A percentile compares a stretch with the other conserved stretches of the same genome.
Conservation (phyloP, 768 basidiomycete genomes). For the Calocybe gangraenosa region DNA sequence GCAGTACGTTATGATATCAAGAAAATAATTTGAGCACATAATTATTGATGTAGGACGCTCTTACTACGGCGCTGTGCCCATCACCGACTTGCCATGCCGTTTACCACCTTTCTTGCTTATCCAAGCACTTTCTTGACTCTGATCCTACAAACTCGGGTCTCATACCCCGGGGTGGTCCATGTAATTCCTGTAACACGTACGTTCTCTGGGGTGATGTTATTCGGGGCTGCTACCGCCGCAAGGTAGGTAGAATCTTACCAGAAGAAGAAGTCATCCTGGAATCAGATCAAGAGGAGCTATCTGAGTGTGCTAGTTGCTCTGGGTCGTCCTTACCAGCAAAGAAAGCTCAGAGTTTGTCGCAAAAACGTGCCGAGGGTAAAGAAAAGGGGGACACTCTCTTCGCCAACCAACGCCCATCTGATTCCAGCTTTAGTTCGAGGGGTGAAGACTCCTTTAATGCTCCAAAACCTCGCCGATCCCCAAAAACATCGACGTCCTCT, state of each 20-base stretch:
- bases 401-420: conserved; percentile 17
- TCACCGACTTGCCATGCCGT: conserved; percentile 41
- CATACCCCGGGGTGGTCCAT: conserved; percentile 62
- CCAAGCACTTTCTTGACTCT: conserved; percentile 36
- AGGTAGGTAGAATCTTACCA: conserved; percentile 25
- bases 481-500: too few relatives aligned
- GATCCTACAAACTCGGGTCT: conserved; percentile 25
- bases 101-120: conserved; percentile 58
- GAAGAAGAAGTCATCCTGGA: conserved; percentile 17
- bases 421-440: conserved; percentile 20
- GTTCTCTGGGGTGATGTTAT: conserved; percentile 69
- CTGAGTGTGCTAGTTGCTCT: conserved; percentile 12
- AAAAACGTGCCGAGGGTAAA: too few relatives aligned
- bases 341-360: conserved; percentile 11
- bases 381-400: too few relatives aligned
- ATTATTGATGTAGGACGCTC: conserved; percentile 36
- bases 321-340: neutral
- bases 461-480: too few relatives aligned
- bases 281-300: conserved; percentile 30
- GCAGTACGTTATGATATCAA: conserved; percentile 28
- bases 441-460: too few relatives aligned
- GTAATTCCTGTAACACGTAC: conserved; percentile 48
- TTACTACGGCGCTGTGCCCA: conserved; percentile 53
- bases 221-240: conserved; percentile 55
- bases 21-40: conserved; percentile 1